Conservation (phyloP, 2,329 filamentous ascomycete species). For the Moelleriella libera region DNA sequence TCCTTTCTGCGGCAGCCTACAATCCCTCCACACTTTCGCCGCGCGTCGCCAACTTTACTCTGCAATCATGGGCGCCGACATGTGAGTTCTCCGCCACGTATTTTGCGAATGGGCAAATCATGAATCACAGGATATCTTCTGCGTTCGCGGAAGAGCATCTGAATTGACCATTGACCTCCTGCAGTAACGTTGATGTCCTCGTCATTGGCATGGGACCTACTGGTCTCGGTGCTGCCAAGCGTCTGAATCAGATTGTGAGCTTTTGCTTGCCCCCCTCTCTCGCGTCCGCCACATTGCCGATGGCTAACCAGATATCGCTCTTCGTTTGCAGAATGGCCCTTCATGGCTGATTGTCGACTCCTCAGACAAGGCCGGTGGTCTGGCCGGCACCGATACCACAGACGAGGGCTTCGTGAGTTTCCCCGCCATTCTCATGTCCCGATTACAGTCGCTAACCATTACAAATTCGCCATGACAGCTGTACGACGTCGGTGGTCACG, state of each 20-base stretch:
- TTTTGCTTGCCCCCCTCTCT: slow-evolving; percentile 13
- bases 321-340: slow-evolving; percentile 53
- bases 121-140: slow-evolving; percentile 6
- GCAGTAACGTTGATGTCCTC: slow-evolving; percentile 85
- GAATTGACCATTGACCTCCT: background rate
- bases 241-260: slow-evolving; percentile 86
- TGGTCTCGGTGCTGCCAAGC: slow-evolving; percentile 94
- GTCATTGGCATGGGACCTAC: slow-evolving; percentile 97
- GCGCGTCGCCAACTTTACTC: background rate
- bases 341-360: slow-evolving; percentile 96
- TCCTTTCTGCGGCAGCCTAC: too few relatives aligned
- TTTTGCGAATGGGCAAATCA: background rate
- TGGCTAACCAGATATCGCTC: too few relatives aligned
- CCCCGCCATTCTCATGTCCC: background rate
- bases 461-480: slow-evolving; percentile 41
- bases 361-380: slow-evolving; percentile 82
- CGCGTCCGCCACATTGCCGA: background rate
- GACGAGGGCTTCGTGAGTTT: slow-evolving; percentile 88
- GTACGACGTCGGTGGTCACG: slow-evolving; percentile 95
- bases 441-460: background rate
- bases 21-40: too few relatives aligned
- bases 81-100: slow-evolving; percentile 14
- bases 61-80: slow-evolving; percentile 22
- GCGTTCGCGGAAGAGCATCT: background rate
- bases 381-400: slow-evolving; percentile 89